Conservation (phyloP, 495 filamentous ascomycete species). For the Pyrenopolyporus hunteri region DNA sequence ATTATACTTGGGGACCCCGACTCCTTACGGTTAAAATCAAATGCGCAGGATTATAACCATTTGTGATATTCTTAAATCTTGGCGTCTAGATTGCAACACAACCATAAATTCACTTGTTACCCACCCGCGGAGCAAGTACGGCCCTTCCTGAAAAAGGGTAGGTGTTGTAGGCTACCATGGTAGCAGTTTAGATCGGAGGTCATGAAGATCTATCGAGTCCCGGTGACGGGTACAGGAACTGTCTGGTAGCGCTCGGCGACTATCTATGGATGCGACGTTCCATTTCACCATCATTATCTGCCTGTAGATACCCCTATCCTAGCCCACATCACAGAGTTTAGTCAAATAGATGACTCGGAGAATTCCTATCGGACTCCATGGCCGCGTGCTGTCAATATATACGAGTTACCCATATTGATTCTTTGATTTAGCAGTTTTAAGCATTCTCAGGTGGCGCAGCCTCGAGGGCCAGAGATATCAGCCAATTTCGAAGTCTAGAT, state of each 20-base stretch:
- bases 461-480: too few species aligned
- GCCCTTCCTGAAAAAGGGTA: constrained; percentile 24
- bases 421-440: too few species aligned
- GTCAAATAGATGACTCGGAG: too few species aligned
- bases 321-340: too few species aligned
- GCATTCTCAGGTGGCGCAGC: too few species aligned
- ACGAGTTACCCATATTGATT: too few species aligned
- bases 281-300: too few species aligned
- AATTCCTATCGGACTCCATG: too few species aligned
- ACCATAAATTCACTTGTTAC: background rate
- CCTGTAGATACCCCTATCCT: too few species aligned
- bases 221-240: background rate
- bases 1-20: background rate
- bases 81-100: constrained; percentile 30
- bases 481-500: too few species aligned
- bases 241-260: background rate
- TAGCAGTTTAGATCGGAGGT: background rate
- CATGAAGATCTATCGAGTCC: constrained; percentile 1
- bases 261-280: background rate
- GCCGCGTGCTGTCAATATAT: too few species aligned
- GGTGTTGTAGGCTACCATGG: constrained; percentile 1
- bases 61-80: constrained; percentile 15
- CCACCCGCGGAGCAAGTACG: constrained; percentile 16
- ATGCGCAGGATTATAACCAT: constrained; percentile 3
- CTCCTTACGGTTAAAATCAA: constrained; percentile 23